A percentile compares a stretch with the other conserved stretches of the same genome.
Conservation (phyloP, 495 filamentous ascomycete species). For the Talaromyces proteolyticus region DNA sequence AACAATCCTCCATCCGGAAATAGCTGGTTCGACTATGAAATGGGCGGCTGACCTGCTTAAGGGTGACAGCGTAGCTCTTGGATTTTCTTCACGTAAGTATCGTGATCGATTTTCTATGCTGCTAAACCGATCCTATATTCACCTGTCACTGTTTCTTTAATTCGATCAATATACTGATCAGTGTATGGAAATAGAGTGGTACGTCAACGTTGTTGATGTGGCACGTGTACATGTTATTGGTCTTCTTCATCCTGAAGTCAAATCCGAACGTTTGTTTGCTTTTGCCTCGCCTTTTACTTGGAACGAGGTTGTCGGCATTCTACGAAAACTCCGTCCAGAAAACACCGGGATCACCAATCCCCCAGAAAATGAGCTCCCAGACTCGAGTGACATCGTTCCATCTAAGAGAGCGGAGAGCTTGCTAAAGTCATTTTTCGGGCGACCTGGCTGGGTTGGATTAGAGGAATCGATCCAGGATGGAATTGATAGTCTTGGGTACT, state of each 20-base stretch:
- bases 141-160: neutral
- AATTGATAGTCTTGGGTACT: neutral
- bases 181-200: slow-evolving; percentile 16
- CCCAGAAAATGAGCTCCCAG: slow-evolving; percentile 13
- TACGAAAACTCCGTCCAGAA: slow-evolving; percentile 13
- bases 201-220: slow-evolving; percentile 41
- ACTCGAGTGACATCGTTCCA: slow-evolving; percentile 15
- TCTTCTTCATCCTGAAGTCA: slow-evolving; percentile 30
- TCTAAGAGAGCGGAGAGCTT: slow-evolving; percentile 12
- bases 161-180: neutral
- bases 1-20: slow-evolving; percentile 18
- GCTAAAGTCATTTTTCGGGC: slow-evolving; percentile 11
- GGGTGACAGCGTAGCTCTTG: slow-evolving; percentile 15
- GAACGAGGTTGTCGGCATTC: slow-evolving; percentile 20
- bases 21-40: slow-evolving; percentile 17
- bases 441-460: neutral
- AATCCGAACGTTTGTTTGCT: slow-evolving; percentile 38
- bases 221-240: slow-evolving; percentile 44
- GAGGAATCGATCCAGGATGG: neutral
- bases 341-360: slow-evolving; percentile 14
- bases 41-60: slow-evolving; percentile 19
- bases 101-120: slow-evolving; percentile 8
- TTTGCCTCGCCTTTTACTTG: slow-evolving; percentile 31
- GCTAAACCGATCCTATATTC: neutral
- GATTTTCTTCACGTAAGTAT: slow-evolving; percentile 4